Evolutionary conservation across 2,329 filamentous ascomycete genomes (phyloP), one percentile per base, ranked within the genome.

Genomic region (Aspergillus pseudotamarii): DNA sequence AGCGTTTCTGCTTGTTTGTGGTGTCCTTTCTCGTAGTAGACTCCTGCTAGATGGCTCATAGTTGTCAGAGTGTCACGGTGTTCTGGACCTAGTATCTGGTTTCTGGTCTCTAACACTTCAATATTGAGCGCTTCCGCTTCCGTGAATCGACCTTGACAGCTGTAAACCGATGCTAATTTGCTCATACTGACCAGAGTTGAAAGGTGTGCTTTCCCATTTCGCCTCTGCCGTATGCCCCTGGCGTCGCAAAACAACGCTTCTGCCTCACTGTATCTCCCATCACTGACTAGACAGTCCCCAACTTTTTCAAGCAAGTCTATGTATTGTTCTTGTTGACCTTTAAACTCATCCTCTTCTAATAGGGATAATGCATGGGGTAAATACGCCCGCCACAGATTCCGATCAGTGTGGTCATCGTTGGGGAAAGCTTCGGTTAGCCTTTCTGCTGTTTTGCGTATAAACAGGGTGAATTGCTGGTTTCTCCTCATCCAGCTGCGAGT

Each of bases 401-500:
- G 63, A 45, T 72, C 60, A 0, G 23, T 28, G 3, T 64, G n/a
- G 0, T 72, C 26, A 12, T 19, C 2, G 11, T 32, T 1, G 3
- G 68, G 69, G 10, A 73, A 69, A 3, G 55, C 16, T 0, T 51
- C 19, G 11, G 57, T 23, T 0, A 74, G 50, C 9, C 54, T 58
- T 12, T 48, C 36, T 12, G 56, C 60, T 0, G 62, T 32, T 43
- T 46, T 43, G 2, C 12, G 4, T 41, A 62, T 48, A 4, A n/a
- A 69, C 8, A 1, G 34, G n/a, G 6, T 8, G 5, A 58, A 41
- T 9, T 28, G 60, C 8, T 63, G 45, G 55, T 51, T 36, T 12
- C 48, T 62, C 14, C 64, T 64, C 0, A 76, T 38, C 73, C 72
- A 76, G 10, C 71, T 74, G 12, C 68, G 51, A 0, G 62, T 76